Conservation (phyloP, 2,329 filamentous ascomycete genomes). For the Fusarium chaquense region DNA sequence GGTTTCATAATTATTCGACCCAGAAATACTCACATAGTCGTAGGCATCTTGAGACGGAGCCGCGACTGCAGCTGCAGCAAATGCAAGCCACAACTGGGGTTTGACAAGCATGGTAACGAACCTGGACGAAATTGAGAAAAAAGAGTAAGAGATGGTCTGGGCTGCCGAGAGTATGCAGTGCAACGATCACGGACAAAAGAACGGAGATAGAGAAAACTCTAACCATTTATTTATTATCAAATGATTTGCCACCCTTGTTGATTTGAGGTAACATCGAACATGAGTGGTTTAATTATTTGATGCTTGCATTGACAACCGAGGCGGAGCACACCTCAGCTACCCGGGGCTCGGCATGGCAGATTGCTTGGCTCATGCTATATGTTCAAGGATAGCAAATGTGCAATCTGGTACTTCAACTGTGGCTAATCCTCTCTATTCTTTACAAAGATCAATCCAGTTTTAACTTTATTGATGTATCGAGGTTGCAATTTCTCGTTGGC, state of each 20-base stretch:
- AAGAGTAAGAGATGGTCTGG: neutral
- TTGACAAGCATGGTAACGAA: slow-evolving; percentile 30
- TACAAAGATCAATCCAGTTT: too few species aligned
- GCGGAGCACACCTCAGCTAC: neutral
- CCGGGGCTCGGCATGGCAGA: neutral
- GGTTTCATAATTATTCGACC: neutral
- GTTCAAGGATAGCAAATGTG: too few species aligned
- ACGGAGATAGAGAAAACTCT: neutral
- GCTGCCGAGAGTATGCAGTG: neutral
- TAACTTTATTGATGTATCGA: too few species aligned
- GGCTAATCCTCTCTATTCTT: too few species aligned
- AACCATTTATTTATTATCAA: slow-evolving; percentile 7
- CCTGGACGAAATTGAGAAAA: neutral
- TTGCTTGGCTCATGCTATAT: neutral
- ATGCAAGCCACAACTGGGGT: slow-evolving; percentile 32
- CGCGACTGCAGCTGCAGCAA: slow-evolving; percentile 31
- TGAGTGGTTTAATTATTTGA: slow-evolving; percentile 2
- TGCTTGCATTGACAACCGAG: neutral
- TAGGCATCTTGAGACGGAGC: slow-evolving; percentile 30
- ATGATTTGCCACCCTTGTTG: neutral
- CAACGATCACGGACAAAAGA: neutral
- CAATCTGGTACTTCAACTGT: too few species aligned
- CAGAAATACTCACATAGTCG: slow-evolving; percentile 38
- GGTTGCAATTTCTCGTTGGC: too few species aligned
- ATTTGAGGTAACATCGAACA: neutral